Conservation (phyloP, 306 rosid genomes). For the Rosa rugosa region DNA sequence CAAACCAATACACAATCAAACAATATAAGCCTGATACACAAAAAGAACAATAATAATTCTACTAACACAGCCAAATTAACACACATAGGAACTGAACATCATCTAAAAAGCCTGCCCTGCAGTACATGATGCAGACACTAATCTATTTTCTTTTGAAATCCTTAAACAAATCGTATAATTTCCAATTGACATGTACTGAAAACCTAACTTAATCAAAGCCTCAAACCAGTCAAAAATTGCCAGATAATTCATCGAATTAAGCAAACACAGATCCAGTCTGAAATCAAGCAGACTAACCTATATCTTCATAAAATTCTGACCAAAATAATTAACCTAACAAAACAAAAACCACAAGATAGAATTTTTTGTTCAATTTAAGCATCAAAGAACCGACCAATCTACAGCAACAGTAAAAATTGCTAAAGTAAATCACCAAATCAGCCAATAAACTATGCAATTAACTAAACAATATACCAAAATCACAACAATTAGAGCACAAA, state of each 20-base stretch:
- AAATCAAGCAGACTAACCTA: background rate
- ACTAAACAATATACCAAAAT: background rate
- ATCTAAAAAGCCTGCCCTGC: too few species aligned
- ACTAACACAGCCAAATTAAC: background rate
- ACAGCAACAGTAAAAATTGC: background rate
- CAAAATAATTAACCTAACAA: background rate
- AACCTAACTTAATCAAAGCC: background rate
- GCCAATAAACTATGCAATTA: background rate
- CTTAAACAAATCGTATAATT: too few species aligned
- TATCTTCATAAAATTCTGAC: background rate
- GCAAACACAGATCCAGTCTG: background rate
- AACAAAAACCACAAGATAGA: background rate
- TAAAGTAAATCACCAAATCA: background rate
- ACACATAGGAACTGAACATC: background rate
- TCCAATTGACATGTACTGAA: background rate
- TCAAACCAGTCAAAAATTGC: background rate
- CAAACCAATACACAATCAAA: background rate
- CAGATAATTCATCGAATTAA: background rate
- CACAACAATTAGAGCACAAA: background rate
- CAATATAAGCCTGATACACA: background rate
- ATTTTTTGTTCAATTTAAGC: background rate
- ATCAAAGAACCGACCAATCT: background rate
- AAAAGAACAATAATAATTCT: background rate
- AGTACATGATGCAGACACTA: too few species aligned
- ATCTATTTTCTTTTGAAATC: too few species aligned